phyloP scores from a whole-genome alignment of 2,329 filamentous ascomycete species.

The Botrytis tulipae region DNA sequence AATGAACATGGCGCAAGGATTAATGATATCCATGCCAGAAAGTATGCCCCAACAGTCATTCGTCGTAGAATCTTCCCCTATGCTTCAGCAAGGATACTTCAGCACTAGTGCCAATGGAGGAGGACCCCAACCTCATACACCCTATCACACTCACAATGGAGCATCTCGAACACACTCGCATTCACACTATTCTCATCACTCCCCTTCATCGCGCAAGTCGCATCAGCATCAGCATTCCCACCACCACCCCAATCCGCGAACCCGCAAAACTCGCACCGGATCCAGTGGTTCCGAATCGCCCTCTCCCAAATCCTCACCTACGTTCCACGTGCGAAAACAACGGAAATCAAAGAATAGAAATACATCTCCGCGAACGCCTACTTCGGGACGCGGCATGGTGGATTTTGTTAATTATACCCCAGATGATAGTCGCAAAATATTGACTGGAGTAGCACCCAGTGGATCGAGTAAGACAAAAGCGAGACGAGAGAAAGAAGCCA shows the following conservation, averaged over 20 bases:
- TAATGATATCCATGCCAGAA: constrained; percentile 37
- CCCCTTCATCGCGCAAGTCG: constrained; percentile 18
- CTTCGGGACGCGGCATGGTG: constrained; percentile 40
- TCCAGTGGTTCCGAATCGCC: constrained; percentile 26
- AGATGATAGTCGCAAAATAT: constrained; percentile 71
- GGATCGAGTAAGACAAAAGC: constrained; percentile 94
- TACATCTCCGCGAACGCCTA: constrained; percentile 42
- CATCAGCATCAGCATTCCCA: not conserved
- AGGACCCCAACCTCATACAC: constrained; percentile 16
- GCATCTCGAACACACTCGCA: constrained; percentile 17
- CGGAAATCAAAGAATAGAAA: constrained; percentile 26
- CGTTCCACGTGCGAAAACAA: constrained; percentile 34
- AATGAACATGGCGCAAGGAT: constrained; percentile 27
- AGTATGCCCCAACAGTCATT: constrained; percentile 28
- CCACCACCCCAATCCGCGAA: not conserved
- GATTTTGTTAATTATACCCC: constrained; percentile 91
- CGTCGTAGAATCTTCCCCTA: constrained; percentile 28
- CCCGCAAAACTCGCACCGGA: constrained; percentile 19
- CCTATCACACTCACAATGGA: constrained; percentile 12
- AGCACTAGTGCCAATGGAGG: not conserved
- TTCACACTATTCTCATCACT: constrained; percentile 20
- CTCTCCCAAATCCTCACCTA: constrained; percentile 20
- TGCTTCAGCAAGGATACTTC: constrained; percentile 28
- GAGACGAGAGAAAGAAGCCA: constrained; percentile 82
- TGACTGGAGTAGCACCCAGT: constrained; percentile 87